Base-by-base conservation (phyloP, 345 rosid species). In the Eutrema heterophyllum region DNA sequence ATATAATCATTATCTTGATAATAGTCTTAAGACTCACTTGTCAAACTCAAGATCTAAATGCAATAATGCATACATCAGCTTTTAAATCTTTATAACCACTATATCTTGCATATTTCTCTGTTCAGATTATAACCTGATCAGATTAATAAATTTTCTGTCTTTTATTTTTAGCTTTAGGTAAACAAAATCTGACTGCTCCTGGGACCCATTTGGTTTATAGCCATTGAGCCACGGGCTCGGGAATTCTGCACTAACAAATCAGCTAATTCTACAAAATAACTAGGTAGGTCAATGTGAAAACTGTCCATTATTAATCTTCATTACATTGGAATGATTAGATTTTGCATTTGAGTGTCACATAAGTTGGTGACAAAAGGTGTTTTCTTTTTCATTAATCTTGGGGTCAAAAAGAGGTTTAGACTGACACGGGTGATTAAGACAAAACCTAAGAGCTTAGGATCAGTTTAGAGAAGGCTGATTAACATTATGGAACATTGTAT, bases 151-250 rank as follows among this genome's bases (percentile, higher is more conserved):
- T 18, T 63, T 27, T 60, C 10, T 69, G 9, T 66, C 40, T 56
- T 9, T 33, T 8, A 9, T 44, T 30, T 61, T 16, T 53, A 36
- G 39, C 46, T 52, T 60, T 53, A 53, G 74, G 65, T 75, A 46
- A 41, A 68, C 50, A 50, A 65, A 56, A 30, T 29, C 30, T 67
- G 27, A 60, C 48, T 30, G 65, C 64, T 69, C 48, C 62, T 68
- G 58, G 70, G 74, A 36, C 74, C 74, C 74, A 61, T 61, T 35
- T 48, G 55, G 44, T 65, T 44, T 48, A 30, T 30, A 24, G 79
- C 86, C 58, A 87, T 82, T 87, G 89, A 85, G 92, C 89, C 86
- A 68, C 87, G 86, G 83, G 72, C 76, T 79, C 48, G 14, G 29
- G 40, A 46, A 30, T 46, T 64, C 7, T 16, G 29, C 55, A 30